Evolutionary conservation across 305 asterid genomes (phyloP).

Genomic region (Fraxinus ornus): DNA sequence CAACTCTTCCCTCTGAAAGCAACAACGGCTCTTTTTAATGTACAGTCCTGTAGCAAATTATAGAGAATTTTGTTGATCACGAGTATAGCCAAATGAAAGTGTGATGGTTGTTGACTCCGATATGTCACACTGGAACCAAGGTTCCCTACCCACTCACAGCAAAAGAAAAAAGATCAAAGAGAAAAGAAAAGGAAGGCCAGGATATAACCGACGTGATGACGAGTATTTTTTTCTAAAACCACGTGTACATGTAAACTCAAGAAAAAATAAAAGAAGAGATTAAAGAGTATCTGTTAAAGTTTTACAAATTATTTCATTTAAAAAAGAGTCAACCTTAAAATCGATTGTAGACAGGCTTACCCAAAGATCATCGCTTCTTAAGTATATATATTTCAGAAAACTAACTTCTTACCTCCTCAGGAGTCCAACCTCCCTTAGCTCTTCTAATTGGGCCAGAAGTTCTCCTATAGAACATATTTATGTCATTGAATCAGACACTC

Average conservation of each 20-base stretch:
- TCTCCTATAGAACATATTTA: slow-evolving; percentile 54
- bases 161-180: neutral
- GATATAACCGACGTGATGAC: neutral
- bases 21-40: slow-evolving; percentile 70
- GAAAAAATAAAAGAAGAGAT: neutral
- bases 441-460: slow-evolving; percentile 96
- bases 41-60: slow-evolving; percentile 59
- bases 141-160: neutral
- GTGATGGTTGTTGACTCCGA: neutral
- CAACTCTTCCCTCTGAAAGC: slow-evolving; percentile 83
- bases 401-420: slow-evolving; percentile 74
- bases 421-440: slow-evolving; percentile 99
- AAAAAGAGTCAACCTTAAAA: slow-evolving; percentile 1
- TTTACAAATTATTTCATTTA: neutral
- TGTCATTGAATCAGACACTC: slow-evolving; percentile 11
- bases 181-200: neutral
- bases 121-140: neutral
- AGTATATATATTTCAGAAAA: neutral
- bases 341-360: neutral
- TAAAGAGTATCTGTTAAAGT: neutral
- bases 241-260: neutral
- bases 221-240: neutral
- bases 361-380: slow-evolving; percentile 1
- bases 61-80: neutral
- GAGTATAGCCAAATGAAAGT: slow-evolving; percentile 3